Percentiles rank a stretch among this genome's conserved stretches.
Conservation (phyloP, 2,329 filamentous ascomycete species). For the Diaporthe velutina region DNA sequence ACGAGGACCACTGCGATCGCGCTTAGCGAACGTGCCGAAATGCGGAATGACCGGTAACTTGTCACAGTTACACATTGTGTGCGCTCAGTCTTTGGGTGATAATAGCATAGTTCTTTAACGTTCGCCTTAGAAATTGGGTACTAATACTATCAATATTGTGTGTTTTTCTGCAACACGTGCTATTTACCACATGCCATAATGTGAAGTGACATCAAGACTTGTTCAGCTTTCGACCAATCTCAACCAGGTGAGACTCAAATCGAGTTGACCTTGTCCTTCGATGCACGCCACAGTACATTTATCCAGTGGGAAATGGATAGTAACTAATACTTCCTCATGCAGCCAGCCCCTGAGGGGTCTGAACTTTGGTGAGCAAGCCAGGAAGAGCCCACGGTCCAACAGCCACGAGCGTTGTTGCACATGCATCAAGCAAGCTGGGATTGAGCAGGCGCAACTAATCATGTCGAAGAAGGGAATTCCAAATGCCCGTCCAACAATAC, state of each 20-base stretch:
- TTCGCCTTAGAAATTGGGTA: not conserved
- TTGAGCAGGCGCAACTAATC: not conserved
- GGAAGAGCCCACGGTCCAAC: not conserved
- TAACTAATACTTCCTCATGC: not conserved
- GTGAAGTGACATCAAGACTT: not conserved
- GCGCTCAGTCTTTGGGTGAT: not conserved
- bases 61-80: not conserved
- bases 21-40: not conserved
- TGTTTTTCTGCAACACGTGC: not conserved
- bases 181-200: not conserved
- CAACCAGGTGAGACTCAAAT: not conserved
- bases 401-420: not conserved
- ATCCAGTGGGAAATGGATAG: no score
- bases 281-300: not conserved
- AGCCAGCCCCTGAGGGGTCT: not conserved
- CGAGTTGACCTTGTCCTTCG: not conserved
- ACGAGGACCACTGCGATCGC: not conserved
- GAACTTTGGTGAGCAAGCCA: no score
- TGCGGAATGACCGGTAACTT: not conserved
- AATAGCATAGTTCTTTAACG: not conserved
- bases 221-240: not conserved
- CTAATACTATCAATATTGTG: not conserved
- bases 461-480: not conserved
- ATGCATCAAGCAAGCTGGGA: not conserved
- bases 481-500: not conserved